Percentiles rank a stretch among this genome's conserved stretches.
Evolutionary conservation across 306 rosid genomes (phyloP).

Genomic region (Bauhinia variegata): DNA sequence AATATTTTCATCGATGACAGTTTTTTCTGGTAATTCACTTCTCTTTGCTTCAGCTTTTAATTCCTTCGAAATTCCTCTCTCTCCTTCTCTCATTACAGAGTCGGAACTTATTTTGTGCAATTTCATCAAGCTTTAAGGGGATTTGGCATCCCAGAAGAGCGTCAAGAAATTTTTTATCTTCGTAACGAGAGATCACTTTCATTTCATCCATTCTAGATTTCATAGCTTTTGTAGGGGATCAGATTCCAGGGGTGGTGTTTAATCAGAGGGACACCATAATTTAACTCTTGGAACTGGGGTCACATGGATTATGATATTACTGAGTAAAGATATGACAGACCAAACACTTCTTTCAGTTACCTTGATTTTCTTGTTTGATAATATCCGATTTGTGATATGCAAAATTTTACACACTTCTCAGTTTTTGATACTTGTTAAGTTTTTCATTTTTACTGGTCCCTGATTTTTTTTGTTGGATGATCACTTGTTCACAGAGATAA

Average conservation of each 20-base stretch:
- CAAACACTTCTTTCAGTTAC: too few relatives aligned
- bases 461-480: background rate
- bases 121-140: background rate
- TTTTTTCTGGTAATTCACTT: too few relatives aligned
- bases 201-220: too few relatives aligned
- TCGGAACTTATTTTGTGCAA: too few relatives aligned
- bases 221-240: too few relatives aligned
- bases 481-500: background rate
- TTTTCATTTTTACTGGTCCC: background rate
- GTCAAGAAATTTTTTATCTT: background rate
- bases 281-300: too few relatives aligned
- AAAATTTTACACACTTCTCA: background rate
- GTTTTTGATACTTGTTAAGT: background rate
- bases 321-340: too few relatives aligned
- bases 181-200: background rate
- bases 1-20: background rate
- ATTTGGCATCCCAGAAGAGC: background rate
- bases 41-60: background rate
- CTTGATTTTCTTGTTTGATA: too few relatives aligned
- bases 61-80: background rate
- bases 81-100: too few relatives aligned
- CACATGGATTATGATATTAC: too few relatives aligned
- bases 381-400: background rate
- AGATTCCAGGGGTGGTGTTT: too few relatives aligned
- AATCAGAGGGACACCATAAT: too few relatives aligned